Percentiles rank a stretch among this genome's conserved stretches.
Evolutionary conservation across 306 rosid species (phyloP).

Genomic region (Trifolium pratense): DNA sequence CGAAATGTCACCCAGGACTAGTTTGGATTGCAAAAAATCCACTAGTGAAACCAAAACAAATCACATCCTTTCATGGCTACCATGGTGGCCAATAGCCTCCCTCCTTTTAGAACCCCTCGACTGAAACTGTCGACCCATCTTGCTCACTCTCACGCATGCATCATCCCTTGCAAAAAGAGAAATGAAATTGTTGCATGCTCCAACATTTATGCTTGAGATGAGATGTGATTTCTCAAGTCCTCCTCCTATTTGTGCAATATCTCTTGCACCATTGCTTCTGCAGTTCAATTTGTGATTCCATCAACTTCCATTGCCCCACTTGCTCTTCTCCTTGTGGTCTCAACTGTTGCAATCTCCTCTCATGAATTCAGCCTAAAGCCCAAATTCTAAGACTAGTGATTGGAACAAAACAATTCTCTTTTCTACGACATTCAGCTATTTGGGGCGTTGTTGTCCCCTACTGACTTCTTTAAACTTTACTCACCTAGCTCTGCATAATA

Average conservation of each 20-base stretch:
- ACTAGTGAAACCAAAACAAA: background rate
- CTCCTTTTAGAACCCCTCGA: background rate
- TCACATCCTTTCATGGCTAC: background rate
- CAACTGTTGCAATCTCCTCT: background rate
- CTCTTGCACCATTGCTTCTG: background rate
- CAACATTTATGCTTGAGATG: background rate
- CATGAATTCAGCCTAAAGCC: background rate
- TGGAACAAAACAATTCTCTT: background rate
- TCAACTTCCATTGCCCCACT: background rate
- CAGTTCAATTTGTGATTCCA: background rate
- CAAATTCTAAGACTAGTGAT: conserved; percentile 11
- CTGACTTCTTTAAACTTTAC: background rate
- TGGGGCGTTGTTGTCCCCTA: background rate
- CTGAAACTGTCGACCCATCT: background rate
- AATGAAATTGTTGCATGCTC: background rate
- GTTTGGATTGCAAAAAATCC: background rate
- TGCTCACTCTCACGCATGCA: background rate
- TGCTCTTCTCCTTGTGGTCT: background rate
- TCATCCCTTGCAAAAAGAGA: background rate
- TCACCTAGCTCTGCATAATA: too few species aligned
- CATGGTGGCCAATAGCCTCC: background rate
- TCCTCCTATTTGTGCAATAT: background rate
- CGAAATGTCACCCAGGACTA: background rate
- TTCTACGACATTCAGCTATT: background rate
- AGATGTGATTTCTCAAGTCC: background rate